Evolutionary conservation across 768 basidiomycete genomes (phyloP), one percentile per base, ranked within the genome.

Genomic region (Kwoniella shandongensis): DNA sequence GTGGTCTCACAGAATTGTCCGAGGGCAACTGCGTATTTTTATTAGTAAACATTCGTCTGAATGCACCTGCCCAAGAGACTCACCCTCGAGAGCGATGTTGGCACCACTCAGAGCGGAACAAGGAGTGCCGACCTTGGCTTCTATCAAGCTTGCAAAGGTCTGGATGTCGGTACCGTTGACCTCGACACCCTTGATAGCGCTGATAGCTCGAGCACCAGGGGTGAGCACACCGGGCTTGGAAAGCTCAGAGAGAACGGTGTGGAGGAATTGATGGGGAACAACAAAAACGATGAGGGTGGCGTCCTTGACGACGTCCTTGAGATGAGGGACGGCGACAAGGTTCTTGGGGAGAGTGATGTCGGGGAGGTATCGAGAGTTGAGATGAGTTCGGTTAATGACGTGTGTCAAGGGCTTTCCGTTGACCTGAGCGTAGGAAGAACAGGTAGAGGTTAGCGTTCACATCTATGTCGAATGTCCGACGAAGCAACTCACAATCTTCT

Each of bases 1-100:
- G 80, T 81, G 18, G 80, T 80, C 64, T 81, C 80, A 53, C 76
- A 78, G 74, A 80, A 81, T 44, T 77, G 74, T 42, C 76, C 79
- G 38, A 67, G 58, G 4, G 79, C 80, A 49, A 80, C 79, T 70
- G 62, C 46, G 42, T 22, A 44, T 17, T 13, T n/a, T 13, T n/a
- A n/a, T 44, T 20, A 44, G 42, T 20, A 20, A 12, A 5, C 48
- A 42, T 26, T 23, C 0, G 30, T 8, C 2, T n/a, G n/a, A n/a
- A n/a, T n/a, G n/a, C n/a, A n/a, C n/a, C n/a, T n/a, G n/a, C n/a
- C n/a, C n/a, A 18, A 15, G 12, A n/a, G 44, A 59, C 52, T 62
- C 65, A 61, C 67, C 70, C 49, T 75, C 74, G 17, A 73, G 54
- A 20, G 80, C 80, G 44, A 81, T 80, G 69, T 81, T 81, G 44